Evolutionary conservation across 2,329 filamentous ascomycete genomes (phyloP).

Genomic region (Exophiala calicioides): DNA sequence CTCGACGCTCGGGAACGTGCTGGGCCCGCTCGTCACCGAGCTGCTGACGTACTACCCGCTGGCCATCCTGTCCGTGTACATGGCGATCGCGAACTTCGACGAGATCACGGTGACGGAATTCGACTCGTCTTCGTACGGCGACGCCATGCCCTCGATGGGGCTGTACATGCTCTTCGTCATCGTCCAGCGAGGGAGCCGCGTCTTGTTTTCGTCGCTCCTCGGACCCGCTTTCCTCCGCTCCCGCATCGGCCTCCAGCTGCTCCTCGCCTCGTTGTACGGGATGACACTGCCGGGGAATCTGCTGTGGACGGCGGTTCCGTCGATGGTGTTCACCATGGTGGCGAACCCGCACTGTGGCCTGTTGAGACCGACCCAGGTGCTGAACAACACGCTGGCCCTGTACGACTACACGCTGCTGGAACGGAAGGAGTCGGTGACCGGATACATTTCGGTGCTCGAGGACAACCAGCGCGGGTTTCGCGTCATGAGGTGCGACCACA

Average conservation of each 20-base stretch:
- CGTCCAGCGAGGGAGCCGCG: slow-evolving; percentile 44
- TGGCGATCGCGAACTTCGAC: slow-evolving; percentile 66
- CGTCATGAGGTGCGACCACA: slow-evolving; percentile 90
- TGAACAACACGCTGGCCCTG: slow-evolving; percentile 66
- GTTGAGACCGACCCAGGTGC: slow-evolving; percentile 57
- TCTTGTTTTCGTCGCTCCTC: slow-evolving; percentile 52
- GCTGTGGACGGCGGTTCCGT: slow-evolving; percentile 68
- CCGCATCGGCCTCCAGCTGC: slow-evolving; percentile 69
- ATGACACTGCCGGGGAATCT: slow-evolving; percentile 68
- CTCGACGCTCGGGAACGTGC: slow-evolving; percentile 63
- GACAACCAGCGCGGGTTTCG: slow-evolving; percentile 70
- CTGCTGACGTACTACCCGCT: slow-evolving; percentile 70
- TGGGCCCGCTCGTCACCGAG: slow-evolving; percentile 77
- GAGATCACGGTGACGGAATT: slow-evolving; percentile 41
- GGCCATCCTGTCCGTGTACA: slow-evolving; percentile 63
- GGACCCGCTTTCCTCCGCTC: slow-evolving; percentile 67
- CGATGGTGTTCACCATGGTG: slow-evolving; percentile 62
- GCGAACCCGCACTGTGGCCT: slow-evolving; percentile 74
- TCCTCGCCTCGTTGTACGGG: slow-evolving; percentile 66
- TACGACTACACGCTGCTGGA: slow-evolving; percentile 76
- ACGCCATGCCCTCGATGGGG: slow-evolving; percentile 65
- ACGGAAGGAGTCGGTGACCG: slow-evolving; percentile 81
- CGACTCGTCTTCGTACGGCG: slow-evolving; percentile 61
- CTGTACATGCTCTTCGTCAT: slow-evolving; percentile 66
- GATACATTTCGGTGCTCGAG: slow-evolving; percentile 89